Evolutionary conservation across 805 yeast species (phyloP).

Genomic region (Limtongia smithiae): DNA sequence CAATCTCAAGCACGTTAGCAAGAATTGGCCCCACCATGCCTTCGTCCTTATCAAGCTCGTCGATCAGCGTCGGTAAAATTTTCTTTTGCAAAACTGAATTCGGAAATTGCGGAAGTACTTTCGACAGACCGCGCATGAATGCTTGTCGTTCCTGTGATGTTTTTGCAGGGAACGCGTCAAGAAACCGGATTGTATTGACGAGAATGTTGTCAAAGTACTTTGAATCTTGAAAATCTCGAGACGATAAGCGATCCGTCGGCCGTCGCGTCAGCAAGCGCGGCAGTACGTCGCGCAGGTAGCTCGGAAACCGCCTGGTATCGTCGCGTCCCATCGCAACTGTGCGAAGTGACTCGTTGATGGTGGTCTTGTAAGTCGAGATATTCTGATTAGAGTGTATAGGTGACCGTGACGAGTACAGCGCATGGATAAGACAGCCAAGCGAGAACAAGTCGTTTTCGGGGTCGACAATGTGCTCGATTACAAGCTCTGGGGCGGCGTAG

Average conservation of each 20-base stretch:
- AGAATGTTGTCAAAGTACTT: slow-evolving; percentile 78
- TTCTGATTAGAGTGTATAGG: slow-evolving; percentile 50
- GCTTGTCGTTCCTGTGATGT: slow-evolving; percentile 60
- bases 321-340: too few relatives aligned
- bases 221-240: slow-evolving; percentile 67
- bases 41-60: slow-evolving; percentile 43
- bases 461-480: slow-evolving; percentile 59
- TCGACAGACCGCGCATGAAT: slow-evolving; percentile 63
- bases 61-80: slow-evolving; percentile 65
- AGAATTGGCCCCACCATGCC: slow-evolving; percentile 47
- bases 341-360: slow-evolving; percentile 38
- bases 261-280: slow-evolving; percentile 54
- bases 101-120: slow-evolving; percentile 57
- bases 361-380: slow-evolving; percentile 47
- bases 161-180: slow-evolving; percentile 81
- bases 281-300: slow-evolving; percentile 48
- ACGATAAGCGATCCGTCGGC: slow-evolving; percentile 54
- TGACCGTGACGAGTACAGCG: slow-evolving; percentile 54
- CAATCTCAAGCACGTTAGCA: slow-evolving; percentile 58
- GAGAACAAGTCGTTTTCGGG: slow-evolving; percentile 80
- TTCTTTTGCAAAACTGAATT: slow-evolving; percentile 58
- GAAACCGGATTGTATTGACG: slow-evolving; percentile 70
- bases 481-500: slow-evolving; percentile 80
- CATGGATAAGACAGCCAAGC: slow-evolving; percentile 70
- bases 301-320: slow-evolving; percentile 55